A percentile compares a stretch with the other conserved stretches of the same genome.
Conservation (phyloP, 2,329 filamentous ascomycete species). For the Bipolaris zeicola region DNA sequence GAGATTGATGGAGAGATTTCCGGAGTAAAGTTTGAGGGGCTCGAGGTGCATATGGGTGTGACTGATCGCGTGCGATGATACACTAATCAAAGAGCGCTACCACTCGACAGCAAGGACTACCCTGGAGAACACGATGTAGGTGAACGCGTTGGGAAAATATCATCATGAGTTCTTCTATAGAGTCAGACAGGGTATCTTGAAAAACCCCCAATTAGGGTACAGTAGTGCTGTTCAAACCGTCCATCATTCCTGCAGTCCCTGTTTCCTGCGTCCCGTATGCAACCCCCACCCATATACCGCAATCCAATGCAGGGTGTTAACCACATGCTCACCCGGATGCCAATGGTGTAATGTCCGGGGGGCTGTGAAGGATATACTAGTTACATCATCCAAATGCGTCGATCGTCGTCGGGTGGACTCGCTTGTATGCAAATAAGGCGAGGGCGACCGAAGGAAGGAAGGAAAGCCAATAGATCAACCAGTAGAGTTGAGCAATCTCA, state of each 20-base stretch:
- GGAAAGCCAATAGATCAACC: not conserved
- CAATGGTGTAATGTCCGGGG: not conserved
- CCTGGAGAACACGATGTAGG: not conserved
- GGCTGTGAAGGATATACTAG: not conserved
- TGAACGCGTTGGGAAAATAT: not conserved
- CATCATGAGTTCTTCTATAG: slow-evolving; percentile 16
- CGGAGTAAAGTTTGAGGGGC: not conserved
- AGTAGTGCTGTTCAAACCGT: slow-evolving; percentile 8
- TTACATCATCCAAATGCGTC: not conserved
- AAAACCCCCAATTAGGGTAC: slow-evolving; percentile 13
- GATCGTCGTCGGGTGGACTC: slow-evolving; percentile 1
- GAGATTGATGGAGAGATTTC: not conserved
- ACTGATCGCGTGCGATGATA: not conserved
- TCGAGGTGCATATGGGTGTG: not conserved
- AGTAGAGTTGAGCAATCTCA: not conserved
- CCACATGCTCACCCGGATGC: not conserved
- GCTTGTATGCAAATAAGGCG: slow-evolving; percentile 2
- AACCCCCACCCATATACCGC: not conserved
- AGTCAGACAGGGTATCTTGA: slow-evolving; percentile 13
- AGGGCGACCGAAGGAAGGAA: not conserved
- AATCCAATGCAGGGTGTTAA: not conserved
- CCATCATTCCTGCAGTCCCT: slow-evolving; percentile 1
- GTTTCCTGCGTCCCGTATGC: not conserved
- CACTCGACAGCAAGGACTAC: not conserved
- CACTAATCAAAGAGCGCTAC: not conserved